Conservation (phyloP, 257 asterid genomes). For the Petunia axillaris region DNA sequence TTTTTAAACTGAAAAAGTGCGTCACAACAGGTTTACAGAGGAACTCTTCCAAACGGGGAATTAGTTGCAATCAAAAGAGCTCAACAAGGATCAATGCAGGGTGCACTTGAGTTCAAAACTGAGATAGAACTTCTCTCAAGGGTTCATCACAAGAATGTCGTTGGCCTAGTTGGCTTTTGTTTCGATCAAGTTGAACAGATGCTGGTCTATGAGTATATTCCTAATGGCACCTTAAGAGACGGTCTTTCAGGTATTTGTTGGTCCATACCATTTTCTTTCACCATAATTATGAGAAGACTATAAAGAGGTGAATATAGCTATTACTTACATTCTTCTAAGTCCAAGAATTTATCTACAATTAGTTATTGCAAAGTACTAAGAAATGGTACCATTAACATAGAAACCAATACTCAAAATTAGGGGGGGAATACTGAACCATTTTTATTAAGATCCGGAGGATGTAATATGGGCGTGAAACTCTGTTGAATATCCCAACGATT, state of each 20-base stretch:
- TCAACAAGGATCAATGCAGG: slow-evolving; percentile 73
- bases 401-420: not conserved
- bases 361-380: not conserved
- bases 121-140: slow-evolving; percentile 98
- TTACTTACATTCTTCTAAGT: not conserved
- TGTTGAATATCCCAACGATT: not conserved
- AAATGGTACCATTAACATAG: too few relatives aligned
- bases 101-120: slow-evolving; percentile 79
- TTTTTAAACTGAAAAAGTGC: not conserved
- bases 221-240: slow-evolving; percentile 84
- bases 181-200: slow-evolving; percentile 81
- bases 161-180: slow-evolving; percentile 75
- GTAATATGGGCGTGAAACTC: too few relatives aligned
- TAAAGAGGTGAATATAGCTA: not conserved
- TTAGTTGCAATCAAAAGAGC: slow-evolving; percentile 85
- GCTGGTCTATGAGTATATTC: slow-evolving; percentile 75
- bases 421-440: not conserved
- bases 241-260: slow-evolving; percentile 67
- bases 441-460: not conserved
- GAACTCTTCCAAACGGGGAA: slow-evolving; percentile 67
- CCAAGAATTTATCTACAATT: not conserved
- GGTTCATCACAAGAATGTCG: slow-evolving; percentile 92
- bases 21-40: slow-evolving; percentile 67
- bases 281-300: not conserved
- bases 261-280: slow-evolving; percentile 14